Percentiles rank a stretch among this genome's conserved stretches.
phyloP scores from a whole-genome alignment of 495 filamentous ascomycete genomes.

The Penicillium lagena region DNA sequence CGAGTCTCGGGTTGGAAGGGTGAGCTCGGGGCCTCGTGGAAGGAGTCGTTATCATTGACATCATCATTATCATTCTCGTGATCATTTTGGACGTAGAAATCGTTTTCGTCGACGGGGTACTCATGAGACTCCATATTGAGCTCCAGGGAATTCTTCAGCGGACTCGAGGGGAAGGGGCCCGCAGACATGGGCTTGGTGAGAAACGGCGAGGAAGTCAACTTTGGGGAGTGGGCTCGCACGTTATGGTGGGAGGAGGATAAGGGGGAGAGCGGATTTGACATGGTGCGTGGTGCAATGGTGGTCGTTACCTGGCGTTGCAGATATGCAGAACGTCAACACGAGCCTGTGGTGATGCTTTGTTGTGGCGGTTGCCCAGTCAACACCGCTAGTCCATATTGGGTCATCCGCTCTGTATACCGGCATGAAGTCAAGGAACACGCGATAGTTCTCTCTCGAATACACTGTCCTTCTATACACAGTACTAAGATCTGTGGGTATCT shows the following conservation, averaged over 20 bases:
- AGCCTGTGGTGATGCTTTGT: constrained; percentile 3
- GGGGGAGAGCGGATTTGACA: constrained; percentile 41
- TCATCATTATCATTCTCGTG: constrained; percentile 13
- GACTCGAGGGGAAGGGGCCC: constrained; percentile 27
- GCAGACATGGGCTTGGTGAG: constrained; percentile 20
- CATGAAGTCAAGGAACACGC: no score
- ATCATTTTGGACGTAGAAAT: constrained; percentile 7
- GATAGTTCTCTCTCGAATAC: no score
- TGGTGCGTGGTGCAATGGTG: constrained; percentile 7
- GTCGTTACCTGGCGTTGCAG: not conserved
- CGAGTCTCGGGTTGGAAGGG: constrained; percentile 31
- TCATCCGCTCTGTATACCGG: no score
- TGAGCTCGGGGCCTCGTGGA: constrained; percentile 24
- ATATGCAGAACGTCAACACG: constrained; percentile 14
- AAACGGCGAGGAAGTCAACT: constrained; percentile 20
- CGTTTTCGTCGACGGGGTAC: constrained; percentile 4
- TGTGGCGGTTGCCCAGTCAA: constrained; percentile 37
- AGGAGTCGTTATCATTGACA: constrained; percentile 12
- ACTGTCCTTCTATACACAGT: no score
- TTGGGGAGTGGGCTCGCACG: constrained; percentile 27
- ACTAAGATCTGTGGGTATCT: no score
- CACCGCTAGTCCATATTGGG: constrained; percentile 3
- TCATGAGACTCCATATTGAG: constrained; percentile 4
- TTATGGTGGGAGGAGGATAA: constrained; percentile 40
- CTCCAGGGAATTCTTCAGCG: constrained; percentile 21